Conservation (phyloP, 257 asterid genomes). For the Petrea volubilis region DNA sequence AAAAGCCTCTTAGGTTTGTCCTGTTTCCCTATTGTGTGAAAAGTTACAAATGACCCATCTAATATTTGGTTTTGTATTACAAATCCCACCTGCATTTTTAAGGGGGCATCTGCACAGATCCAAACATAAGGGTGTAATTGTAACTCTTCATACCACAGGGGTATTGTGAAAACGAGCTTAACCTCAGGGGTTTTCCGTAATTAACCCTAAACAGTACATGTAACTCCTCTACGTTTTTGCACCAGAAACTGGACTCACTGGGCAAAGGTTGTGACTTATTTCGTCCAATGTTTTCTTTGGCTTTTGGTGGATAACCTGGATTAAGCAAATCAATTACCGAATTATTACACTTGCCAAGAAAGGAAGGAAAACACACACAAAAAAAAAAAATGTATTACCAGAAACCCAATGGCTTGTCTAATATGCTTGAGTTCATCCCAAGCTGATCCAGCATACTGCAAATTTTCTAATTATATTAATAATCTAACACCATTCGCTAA, state of each 20-base stretch:
- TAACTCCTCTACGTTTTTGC: constrained; percentile 7
- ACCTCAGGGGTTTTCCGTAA: too few species aligned
- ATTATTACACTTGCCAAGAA: constrained; percentile 6
- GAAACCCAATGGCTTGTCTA: constrained; percentile 95
- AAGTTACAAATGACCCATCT: too few species aligned
- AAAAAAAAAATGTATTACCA: constrained; percentile 46
- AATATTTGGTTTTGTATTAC: too few species aligned
- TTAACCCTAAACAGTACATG: too few species aligned
- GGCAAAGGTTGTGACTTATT: constrained; percentile 82
- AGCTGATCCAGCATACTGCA: constrained; percentile 95
- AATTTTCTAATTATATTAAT: constrained; percentile 29
- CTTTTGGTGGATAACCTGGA: constrained; percentile 91
- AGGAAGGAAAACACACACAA: not conserved
- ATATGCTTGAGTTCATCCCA: constrained; percentile 99
- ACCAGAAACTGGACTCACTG: constrained; percentile 50
- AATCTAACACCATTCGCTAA: constrained; percentile 8
- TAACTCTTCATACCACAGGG: too few species aligned
- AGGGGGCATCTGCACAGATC: too few species aligned
- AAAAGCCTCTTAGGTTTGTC: too few species aligned
- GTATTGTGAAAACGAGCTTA: too few species aligned
- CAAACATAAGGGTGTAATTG: too few species aligned
- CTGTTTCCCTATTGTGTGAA: too few species aligned
- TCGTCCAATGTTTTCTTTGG: constrained; percentile 94
- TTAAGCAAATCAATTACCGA: not conserved
- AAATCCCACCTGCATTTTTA: too few species aligned